These are phyloP conservation scores for barley (Hordeum vulgare) DNA, from an alignment of 176 grass and related monocot species.

Conservation along the genomic window DNA sequence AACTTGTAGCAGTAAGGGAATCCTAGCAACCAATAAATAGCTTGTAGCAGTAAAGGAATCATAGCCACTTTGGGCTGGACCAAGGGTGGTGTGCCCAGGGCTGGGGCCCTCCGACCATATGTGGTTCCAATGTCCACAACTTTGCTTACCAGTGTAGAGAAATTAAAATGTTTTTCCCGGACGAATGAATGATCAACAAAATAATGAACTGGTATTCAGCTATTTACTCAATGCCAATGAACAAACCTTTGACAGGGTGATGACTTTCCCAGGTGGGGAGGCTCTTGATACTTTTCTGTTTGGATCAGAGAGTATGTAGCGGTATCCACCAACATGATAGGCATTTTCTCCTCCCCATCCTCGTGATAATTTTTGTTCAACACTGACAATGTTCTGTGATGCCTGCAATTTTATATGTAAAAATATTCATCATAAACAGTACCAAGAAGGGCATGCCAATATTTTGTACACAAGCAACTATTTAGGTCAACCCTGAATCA, in stretches of 20 bases:
- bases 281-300: slow-evolving; percentile 80
- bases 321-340: slow-evolving; percentile 90
- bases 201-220: background rate
- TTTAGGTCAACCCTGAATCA: background rate
- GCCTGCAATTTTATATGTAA: slow-evolving; percentile 44
- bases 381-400: slow-evolving; percentile 58
- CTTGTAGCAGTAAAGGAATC: no score
- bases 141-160: background rate
- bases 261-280: slow-evolving; percentile 88
- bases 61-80: no score
- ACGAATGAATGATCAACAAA: background rate
- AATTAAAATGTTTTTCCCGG: background rate
- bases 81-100: no score
- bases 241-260: slow-evolving; percentile 80
- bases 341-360: slow-evolving; percentile 98
- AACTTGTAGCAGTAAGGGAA: no score
- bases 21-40: no score
- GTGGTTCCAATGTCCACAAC: no score
- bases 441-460: background rate
- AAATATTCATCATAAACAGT: slow-evolving; percentile 2
- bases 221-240: background rate
- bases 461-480: background rate
- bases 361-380: slow-evolving; percentile 83
- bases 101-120: no score
- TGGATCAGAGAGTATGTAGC: slow-evolving; percentile 69